Evolutionary conservation across 768 basidiomycete genomes (phyloP), one percentile per base, ranked within the genome.

Genomic region (Lactifluus hygrophoroides): DNA sequence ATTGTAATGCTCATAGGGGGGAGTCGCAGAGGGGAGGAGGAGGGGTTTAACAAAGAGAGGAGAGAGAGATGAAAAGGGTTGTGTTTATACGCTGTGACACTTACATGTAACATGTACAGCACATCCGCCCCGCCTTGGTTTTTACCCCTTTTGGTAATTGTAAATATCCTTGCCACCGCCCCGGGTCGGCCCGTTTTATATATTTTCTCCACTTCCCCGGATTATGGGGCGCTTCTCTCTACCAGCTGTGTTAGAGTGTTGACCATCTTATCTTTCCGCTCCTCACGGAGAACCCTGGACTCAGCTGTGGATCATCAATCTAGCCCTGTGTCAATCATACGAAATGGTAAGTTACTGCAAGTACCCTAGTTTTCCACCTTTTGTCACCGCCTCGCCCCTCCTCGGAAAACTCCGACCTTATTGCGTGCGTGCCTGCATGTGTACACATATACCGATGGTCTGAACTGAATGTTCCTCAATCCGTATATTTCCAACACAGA

Each of bases 1-100:
- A 79, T 71, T 46, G 78, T 74, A 57, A 76, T 48, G 62, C 70
- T 77, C 78, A 80, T 80, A 58, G 57, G 8, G 35, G 40, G 30
- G 43, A 30, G 6, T 10, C 21, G 30, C 4, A 19, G 43, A 49
- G 27, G 14, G 40, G 5, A 21, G 17, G 46, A 35, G 35, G 44
- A 37, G 56, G 43, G 52, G n/a, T n/a, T n/a, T n/a, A n/a, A n/a
- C n/a, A n/a, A n/a, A 21, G 57, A 57, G 47, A 21, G 44, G 27
- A n/a, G 11, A 32, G 57, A 35, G 8, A 19, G 44, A 14, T 21
- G 44, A 50, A 43, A 23, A 23, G 43, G 25, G 30, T 30, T 28
- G 42, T 17, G 51, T 53, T 52, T 58, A 52, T 57, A 57, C 4
- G 37, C 35, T 16, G 34, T 42, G 40, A 19, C 40, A 42, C 7